Conservation (phyloP, 768 basidiomycete genomes). For the Boletus pseudopeckii region DNA sequence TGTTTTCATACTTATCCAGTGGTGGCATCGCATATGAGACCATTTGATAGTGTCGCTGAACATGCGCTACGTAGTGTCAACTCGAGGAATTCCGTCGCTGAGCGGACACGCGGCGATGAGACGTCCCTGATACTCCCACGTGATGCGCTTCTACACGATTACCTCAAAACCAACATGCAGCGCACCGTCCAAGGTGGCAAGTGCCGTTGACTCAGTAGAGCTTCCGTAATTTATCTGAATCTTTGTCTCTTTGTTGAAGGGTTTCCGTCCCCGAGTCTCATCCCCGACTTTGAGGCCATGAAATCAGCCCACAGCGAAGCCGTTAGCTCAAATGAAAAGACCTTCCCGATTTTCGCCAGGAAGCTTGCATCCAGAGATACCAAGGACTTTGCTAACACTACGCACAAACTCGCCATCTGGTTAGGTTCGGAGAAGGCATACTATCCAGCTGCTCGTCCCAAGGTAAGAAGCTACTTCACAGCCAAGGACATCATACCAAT, state of each 20-base stretch:
- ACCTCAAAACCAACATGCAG: constrained; percentile 12
- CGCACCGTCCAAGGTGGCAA: constrained; percentile 6
- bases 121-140: constrained; percentile 3
- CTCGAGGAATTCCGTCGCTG: no score
- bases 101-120: no score
- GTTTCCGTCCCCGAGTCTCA: neutral
- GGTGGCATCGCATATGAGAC: no score
- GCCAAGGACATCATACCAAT: constrained; percentile 3
- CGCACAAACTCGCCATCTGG: constrained; percentile 44
- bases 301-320: constrained; percentile 18
- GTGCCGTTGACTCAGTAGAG: neutral
- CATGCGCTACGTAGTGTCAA: no score
- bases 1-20: no score
- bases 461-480: constrained; percentile 34
- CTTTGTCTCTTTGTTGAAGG: constrained; percentile 4
- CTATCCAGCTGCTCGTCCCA: constrained; percentile 46
- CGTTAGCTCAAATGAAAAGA: constrained; percentile 32
- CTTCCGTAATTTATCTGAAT: neutral
- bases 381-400: constrained; percentile 16
- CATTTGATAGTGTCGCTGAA: no score
- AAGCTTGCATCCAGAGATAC: constrained; percentile 32
- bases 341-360: constrained; percentile 35
- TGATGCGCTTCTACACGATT: neutral
- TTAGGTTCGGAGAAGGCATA: constrained; percentile 48
- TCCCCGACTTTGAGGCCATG: constrained; percentile 6